Evolutionary conservation across 2,329 filamentous ascomycete genomes (phyloP), one percentile per base, ranked within the genome.

Genomic region (Aspergillus quadrilineatus): DNA sequence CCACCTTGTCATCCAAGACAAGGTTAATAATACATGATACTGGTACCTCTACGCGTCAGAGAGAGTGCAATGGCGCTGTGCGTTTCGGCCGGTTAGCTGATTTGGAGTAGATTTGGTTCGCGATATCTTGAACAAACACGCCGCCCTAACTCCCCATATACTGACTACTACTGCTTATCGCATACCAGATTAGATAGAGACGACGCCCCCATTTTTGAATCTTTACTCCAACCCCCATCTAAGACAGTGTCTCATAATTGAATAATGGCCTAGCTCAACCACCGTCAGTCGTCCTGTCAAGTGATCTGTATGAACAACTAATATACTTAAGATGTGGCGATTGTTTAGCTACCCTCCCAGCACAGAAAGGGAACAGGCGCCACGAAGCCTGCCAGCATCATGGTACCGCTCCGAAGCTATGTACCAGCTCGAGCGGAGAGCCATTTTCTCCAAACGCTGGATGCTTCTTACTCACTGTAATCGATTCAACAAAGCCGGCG

Each of bases 371-470:
- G 37, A 22, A 29, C 36, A 22, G 17, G 17, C 56, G 6, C 60
- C 60, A 26, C 59, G 61, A 17, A 59, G 57, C 17, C 56, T 67
- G 0, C 66, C 65, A 2, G 59, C 64, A 22, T 66, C 63, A 59
- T 67, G 65, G 65, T 67, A 68, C 55, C 61, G 60, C n/a, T 67
- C 65, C 2, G 59, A 62, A 22, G 61, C 60, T 2, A 59, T 68
- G 53, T 66, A 66, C n/a, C 59, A 64, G 45, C 59, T 67, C 3
- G 66, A 68, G 37, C 58, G 65, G 8, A 65, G 66, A 6, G 65
- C 66, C 36, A 62, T 68, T 26, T 67, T 66, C 55, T 67, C 65
- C 29, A 66, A 63, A 44, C 58, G 59, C 22, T 68, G 64, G 65
- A 46, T 67, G 6, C 57, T 68, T 3, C 52, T 66, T 41, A 65